Conservation (phyloP, 2,329 filamentous ascomycete species). For the Hypomyces rosellus region DNA sequence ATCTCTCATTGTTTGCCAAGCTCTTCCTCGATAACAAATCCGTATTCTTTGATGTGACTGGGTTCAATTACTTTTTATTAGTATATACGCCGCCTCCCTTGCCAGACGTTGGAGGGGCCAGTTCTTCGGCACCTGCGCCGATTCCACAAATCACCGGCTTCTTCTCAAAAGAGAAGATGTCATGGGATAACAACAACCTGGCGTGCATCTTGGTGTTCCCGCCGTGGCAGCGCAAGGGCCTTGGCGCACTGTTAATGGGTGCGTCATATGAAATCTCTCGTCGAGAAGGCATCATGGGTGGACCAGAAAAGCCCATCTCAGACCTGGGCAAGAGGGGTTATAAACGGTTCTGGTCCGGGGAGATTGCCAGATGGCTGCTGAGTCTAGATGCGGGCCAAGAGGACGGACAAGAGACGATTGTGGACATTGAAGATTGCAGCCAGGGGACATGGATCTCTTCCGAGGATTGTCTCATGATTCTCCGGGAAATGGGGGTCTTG, state of each 20-base stretch:
- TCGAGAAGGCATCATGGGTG: constrained; percentile 76
- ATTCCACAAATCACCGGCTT: constrained; percentile 68
- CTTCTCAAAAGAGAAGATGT: constrained; percentile 98
- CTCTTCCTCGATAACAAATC: constrained; percentile 97
- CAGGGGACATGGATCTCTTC: constrained; percentile 73
- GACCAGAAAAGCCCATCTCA: constrained; percentile 89
- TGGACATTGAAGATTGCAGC: constrained; percentile 66
- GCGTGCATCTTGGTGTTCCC: constrained; percentile 95
- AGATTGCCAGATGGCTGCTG: constrained; percentile 67
- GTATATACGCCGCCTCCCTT: constrained; percentile 56
- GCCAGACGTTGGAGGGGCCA: constrained; percentile 12
- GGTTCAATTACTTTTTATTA: constrained; percentile 91
- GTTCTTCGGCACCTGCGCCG: constrained; percentile 6
- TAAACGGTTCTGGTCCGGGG: constrained; percentile 76
- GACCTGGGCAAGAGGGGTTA: constrained; percentile 81
- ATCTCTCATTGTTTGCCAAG: constrained; percentile 92
- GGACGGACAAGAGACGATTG: constrained; percentile 38
- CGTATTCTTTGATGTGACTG: constrained; percentile 92
- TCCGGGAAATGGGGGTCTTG: constrained; percentile 74
- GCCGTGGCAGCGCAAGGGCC: constrained; percentile 85
- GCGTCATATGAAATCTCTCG: constrained; percentile 88
- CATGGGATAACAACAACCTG: constrained; percentile 97
- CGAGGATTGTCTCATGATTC: constrained; percentile 73
- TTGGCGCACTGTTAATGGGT: constrained; percentile 85
- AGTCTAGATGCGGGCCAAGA: constrained; percentile 23